Conservation (phyloP, 129 eudicot species). For the Chrysanthemum lavandulifolium region DNA sequence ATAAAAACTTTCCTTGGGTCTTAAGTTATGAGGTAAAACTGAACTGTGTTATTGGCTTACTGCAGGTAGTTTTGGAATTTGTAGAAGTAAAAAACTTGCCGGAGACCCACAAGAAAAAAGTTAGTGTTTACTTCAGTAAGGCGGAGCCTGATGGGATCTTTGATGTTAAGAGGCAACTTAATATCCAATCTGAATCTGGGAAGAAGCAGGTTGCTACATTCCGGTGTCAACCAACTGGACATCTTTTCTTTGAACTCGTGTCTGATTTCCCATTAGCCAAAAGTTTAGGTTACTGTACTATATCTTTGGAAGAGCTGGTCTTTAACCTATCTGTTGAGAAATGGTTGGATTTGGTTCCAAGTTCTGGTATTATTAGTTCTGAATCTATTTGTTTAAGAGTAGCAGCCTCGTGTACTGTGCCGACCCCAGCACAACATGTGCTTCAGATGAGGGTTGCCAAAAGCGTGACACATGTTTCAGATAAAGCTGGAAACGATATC, state of each 20-base stretch:
- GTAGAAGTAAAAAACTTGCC: conserved; percentile 66
- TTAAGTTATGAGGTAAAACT: not conserved
- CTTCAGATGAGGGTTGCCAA: conserved; percentile 21
- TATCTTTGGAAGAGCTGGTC: conserved; percentile 30
- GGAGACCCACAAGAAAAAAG: conserved; percentile 49
- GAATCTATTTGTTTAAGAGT: conserved; percentile 30
- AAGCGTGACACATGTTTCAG: conserved; percentile 25
- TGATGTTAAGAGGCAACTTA: conserved; percentile 60
- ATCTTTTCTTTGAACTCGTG: conserved; percentile 55
- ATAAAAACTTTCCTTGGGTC: not conserved
- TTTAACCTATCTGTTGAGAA: conserved; percentile 30
- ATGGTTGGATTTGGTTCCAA: conserved; percentile 38
- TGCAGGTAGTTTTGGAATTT: conserved; percentile 84
- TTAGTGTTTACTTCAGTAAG: conserved; percentile 60
- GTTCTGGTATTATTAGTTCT: conserved; percentile 9
- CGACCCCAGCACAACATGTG: conserved; percentile 31
- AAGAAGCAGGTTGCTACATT: conserved; percentile 80
- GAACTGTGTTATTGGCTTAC: conserved; percentile 8
- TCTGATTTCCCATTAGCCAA: conserved; percentile 25
- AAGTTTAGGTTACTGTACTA: conserved; percentile 25
- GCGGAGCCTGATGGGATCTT: conserved; percentile 68
- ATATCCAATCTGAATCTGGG: conserved; percentile 65
- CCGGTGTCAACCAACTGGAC: conserved; percentile 67
- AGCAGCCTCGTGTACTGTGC: conserved; percentile 39
- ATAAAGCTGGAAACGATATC: conserved; percentile 26